Base-by-base conservation (phyloP, 2,329 filamentous ascomycete species). In the Fonsecaea nubica region DNA sequence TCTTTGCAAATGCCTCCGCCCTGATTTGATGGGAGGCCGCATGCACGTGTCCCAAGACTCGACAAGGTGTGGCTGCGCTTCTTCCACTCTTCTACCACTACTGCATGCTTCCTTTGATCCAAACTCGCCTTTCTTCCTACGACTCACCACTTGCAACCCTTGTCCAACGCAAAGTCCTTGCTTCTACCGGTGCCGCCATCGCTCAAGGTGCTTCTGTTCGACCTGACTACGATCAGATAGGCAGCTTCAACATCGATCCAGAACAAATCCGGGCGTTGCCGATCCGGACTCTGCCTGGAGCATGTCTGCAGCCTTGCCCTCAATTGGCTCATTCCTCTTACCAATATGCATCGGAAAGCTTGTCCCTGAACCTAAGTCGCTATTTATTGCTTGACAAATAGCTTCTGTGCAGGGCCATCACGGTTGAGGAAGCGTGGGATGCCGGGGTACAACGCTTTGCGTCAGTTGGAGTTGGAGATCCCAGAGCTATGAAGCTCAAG, bases 141-240 rank as follows among this genome's bases (percentile, higher is more conserved):
- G 35, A 21, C 30, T n/a, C 53, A 35, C 45, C 25, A 8, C 25
- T 53, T 53, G 15, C 13, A 13, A 15, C 50, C 48, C 18, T 54
- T 52, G 32, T 21, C n/a, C 18, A 32, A 52, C 45, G 45, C 45
- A 50, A 18, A 50, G 35, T 15, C 32, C 18, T n/a, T 50, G 42
- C 21, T 13, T 38, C 42, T 15, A 50, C n/a, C 45, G 12, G 18
- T 12, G 18, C 18, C 13, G 45, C 25, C 18, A 53, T 52, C 30
- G n/a, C n/a, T 30, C 57, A 25, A 40, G 33, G 12, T 38, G 50
- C 59, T 56, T 56, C 36, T 45, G 13, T 35, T 21, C 30, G 21
- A 53, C 54, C 30, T 25, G 42, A 54, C 63, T 65, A 65, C 15
- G 54, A 65, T 58, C 40, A 36, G 54, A 65, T 52, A 62, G 63